Percentiles rank a stretch among this genome's conserved stretches.
phyloP scores from a whole-genome alignment of 1,284 basidiomycete genomes.

The Psilocybe mexicana region DNA sequence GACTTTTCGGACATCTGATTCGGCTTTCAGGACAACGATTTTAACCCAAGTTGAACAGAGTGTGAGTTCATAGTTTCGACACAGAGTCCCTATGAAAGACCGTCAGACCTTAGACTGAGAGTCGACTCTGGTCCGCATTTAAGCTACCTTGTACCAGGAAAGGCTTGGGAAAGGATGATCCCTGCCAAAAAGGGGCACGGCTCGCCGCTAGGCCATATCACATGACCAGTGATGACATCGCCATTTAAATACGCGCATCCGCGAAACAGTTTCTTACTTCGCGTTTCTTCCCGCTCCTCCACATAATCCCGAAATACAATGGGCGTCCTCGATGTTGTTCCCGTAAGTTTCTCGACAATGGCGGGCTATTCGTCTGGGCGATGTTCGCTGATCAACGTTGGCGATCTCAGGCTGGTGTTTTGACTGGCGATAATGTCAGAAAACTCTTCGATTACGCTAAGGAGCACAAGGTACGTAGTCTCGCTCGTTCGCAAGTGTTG shows the following conservation, averaged over 20 bases:
- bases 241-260: not conserved
- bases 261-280: not conserved
- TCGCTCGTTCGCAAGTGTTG: not conserved
- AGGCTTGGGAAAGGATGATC: not conserved
- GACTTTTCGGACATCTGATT: not conserved
- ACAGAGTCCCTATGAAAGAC: not conserved
- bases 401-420: conserved; percentile 69
- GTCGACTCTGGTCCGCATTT: not conserved
- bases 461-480: conserved; percentile 63
- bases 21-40: not conserved
- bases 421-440: conserved; percentile 86
- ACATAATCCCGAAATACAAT: conserved; percentile 11
- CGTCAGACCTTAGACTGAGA: not conserved
- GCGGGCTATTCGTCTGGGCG: not conserved
- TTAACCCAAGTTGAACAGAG: not conserved
- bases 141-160: not conserved
- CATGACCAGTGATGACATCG: conserved; percentile 16
- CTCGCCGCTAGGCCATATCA: conserved; percentile 13
- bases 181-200: conserved; percentile 12
- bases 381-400: not conserved
- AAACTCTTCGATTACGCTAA: conserved; percentile 89
- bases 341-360: conserved; percentile 2
- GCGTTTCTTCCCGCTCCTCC: conserved; percentile 12
- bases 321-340: conserved; percentile 14
- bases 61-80: not conserved